Evolutionary conservation across 805 yeast genomes (phyloP), one percentile per base, ranked within the genome.

Genomic region (Candida succiphila): DNA sequence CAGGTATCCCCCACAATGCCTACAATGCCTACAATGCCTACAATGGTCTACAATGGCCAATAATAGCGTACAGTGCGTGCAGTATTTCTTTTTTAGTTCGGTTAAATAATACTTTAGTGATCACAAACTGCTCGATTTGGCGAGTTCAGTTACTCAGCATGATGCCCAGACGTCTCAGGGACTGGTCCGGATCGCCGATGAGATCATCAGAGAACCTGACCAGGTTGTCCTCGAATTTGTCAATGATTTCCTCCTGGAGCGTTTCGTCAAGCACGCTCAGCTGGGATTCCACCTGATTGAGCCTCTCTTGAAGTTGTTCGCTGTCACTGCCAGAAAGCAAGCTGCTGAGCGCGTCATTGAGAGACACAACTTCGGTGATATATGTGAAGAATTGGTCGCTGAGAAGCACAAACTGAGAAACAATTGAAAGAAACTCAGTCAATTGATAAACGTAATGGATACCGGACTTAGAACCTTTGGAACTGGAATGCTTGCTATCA

Each of bases 161-260:
- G 37, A 34, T 55, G 23, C 79, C 71, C 23, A 80, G 56, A 32
- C 57, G 68, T 33, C 65, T 58, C 33, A 79, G 46, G 18, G 67
- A 72, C 9, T 61, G 52, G 35, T 64, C 66, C 4, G 60, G 62
- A 41, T 78, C 85, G 19, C 58, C 51, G n/a, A 64, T 61, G 34
- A 80, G 53, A 43, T 77, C 85, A 28, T 56, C 63, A 0, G 65
- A 61, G 35, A 78, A 69, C 3, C 52, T 43, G 26, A 58, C 60
- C 27, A 69, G 42, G 16, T 56, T 54, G 3, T 55, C 55, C 36
- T 65, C 64, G 45, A 72, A 78, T 16, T 59, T 62, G 24, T 56
- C 61, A 24, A 51, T 53, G 56, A 54, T 68, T 35, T 56, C 54
- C 23, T 41, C 42, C 33, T 61, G 59, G 17, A 76, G 52, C 35